Base-by-base conservation (phyloP, 2,329 filamentous ascomycete species). In the Exophiala lecanii-corni region DNA sequence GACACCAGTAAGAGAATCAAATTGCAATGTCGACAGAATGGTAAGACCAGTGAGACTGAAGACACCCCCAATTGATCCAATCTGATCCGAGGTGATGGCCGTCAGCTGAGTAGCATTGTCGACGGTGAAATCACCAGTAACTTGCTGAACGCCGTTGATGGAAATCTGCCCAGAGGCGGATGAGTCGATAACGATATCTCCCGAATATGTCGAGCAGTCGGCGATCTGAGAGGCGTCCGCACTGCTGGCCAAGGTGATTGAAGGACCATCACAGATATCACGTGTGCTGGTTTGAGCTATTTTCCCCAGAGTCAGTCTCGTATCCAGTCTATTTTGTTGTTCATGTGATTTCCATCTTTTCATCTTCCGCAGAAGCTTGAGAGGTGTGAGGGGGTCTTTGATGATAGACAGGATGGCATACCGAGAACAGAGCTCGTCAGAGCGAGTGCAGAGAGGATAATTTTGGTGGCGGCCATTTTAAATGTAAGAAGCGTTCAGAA, bases 1-100 rank as follows among this genome's bases (percentile, higher is more conserved):
- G 50, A 94, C 81, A 23, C 69, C 68, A 49, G 67, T 74, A 45
- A 98, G 80, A 18, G 69, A 59, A 45, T 74, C 69, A 70, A 95
- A 82, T 55, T 67, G 71, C 47, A 97, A 72, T 43, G 71, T 76
- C 56, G 75, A 79, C 43, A 98, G 74, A 25, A 78, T 70, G 50
- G 82, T 86, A 43, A 88, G 72, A 54, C 79, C 79, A 55, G 76
- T 69, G 51, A 97, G 70, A 46, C 70, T 66, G 72, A 96, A 89
- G n/a, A 63, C 66, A 36, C 84, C 81, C 36, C 73, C 75, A 60
- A 98, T 85, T 38, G 70, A 69, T 53, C 68, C 61, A 52, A 97
- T 73, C 42, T 74, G 72, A 49, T 68, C 63, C 51, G 79, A 83
- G 40, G 70, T 66, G 49, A 96, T 66, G 43, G 71, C 74, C 58